A percentile compares a stretch with the other conserved stretches of the same genome.
Evolutionary conservation across 1,139 yeast species (phyloP).

Genomic region (Candida sojae): DNA sequence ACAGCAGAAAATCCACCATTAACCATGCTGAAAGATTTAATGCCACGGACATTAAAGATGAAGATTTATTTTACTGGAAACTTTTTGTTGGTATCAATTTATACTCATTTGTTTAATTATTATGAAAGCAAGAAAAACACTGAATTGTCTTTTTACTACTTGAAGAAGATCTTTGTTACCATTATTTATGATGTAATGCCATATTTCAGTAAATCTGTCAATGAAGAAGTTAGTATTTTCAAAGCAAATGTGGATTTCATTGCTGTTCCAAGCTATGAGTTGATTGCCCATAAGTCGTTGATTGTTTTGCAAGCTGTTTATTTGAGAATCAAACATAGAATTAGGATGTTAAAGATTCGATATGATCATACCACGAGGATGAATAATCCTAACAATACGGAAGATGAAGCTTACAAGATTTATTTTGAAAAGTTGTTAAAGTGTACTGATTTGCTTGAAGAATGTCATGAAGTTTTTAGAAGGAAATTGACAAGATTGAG

Average conservation of each 20-base stretch:
- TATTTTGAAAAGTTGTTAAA: constrained; percentile 16
- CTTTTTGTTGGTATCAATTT: constrained; percentile 24
- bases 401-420: constrained; percentile 12
- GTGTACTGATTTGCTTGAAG: constrained; percentile 16
- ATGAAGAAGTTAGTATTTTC: constrained; percentile 20
- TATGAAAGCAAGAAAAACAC: constrained; percentile 30
- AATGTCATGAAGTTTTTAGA: constrained; percentile 22
- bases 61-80: constrained; percentile 26
- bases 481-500: constrained; percentile 21
- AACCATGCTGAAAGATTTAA: constrained; percentile 3
- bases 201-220: constrained; percentile 26
- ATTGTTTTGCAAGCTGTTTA: constrained; percentile 24
- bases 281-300: constrained; percentile 31
- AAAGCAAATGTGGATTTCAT: constrained; percentile 32
- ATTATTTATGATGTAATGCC: constrained; percentile 34
- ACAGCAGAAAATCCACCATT: constrained; percentile 9
- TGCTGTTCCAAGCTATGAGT: constrained; percentile 37
- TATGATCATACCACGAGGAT: constrained; percentile 15
- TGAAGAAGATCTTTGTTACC: constrained; percentile 28
- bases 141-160: constrained; percentile 28
- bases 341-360: constrained; percentile 9
- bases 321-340: constrained; percentile 20
- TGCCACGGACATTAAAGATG: constrained; percentile 19
- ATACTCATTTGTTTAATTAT: constrained; percentile 37
- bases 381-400: constrained; percentile 6